Conservation (phyloP, 129 eudicot species). For the Centaurea solstitialis region DNA sequence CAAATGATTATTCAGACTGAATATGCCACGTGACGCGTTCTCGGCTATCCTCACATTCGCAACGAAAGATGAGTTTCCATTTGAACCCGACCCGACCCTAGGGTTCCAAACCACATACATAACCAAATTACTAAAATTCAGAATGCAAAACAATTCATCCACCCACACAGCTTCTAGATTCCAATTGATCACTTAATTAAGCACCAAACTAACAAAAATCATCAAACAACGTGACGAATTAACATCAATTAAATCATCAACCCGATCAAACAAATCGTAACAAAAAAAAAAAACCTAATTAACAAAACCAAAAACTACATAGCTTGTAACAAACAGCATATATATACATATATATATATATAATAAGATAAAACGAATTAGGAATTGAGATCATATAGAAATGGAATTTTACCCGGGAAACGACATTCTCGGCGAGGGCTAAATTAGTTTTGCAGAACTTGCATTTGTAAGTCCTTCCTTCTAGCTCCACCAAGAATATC, state of each 20-base stretch:
- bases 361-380: not conserved
- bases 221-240: not conserved
- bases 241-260: not conserved
- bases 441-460: slow-evolving; percentile 74
- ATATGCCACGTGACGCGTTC: no score
- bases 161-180: not conserved
- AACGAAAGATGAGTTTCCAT: no score
- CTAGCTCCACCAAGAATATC: slow-evolving; percentile 73
- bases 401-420: slow-evolving; percentile 46
- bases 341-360: no score
- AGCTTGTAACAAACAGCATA: not conserved
- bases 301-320: not conserved
- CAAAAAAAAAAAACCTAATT: not conserved
- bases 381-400: not conserved
- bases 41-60: no score
- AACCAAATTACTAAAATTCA: not conserved
- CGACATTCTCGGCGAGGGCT: slow-evolving; percentile 70
- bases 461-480: slow-evolving; percentile 80
- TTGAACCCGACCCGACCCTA: no score
- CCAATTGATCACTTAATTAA: not conserved
- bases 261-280: not conserved
- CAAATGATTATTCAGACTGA: no score
- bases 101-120: not conserved
- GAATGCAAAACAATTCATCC: not conserved
- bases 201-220: not conserved